Conservation (phyloP, 495 filamentous ascomycete species). For the Alectoria sarmentosa region DNA sequence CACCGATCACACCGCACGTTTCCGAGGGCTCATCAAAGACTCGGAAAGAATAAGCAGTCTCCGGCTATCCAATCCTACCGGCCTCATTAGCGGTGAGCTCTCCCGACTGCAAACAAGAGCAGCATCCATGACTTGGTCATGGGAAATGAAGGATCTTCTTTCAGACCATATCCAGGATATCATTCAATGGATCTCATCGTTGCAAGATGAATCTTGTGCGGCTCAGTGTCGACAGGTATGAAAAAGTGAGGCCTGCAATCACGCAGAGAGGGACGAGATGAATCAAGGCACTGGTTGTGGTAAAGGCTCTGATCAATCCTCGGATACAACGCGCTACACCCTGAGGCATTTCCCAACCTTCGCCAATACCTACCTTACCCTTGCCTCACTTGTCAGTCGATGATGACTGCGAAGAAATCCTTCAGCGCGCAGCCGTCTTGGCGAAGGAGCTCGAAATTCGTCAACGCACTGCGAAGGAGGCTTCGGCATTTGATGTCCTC, state of each 20-base stretch:
- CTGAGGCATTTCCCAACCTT: not conserved
- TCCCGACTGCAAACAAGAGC: not conserved
- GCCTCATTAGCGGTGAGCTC: not conserved
- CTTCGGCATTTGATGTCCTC: constrained; percentile 3
- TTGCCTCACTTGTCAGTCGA: not conserved
- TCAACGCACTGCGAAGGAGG: not conserved
- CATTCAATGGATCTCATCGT: not conserved
- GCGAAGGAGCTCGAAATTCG: not conserved
- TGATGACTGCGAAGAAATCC: not conserved
- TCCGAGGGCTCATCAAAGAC: not conserved
- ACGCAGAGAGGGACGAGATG: not conserved
- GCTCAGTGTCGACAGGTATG: not conserved
- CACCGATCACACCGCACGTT: not conserved
- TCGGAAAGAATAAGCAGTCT: too few relatives aligned
- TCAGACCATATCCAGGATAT: not conserved
- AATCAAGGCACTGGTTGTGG: not conserved
- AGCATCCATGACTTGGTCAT: not conserved
- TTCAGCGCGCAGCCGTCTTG: constrained; percentile 4
- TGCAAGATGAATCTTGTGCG: not conserved
- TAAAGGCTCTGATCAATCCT: not conserved
- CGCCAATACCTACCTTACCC: not conserved
- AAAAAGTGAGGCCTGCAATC: not conserved
- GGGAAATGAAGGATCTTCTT: not conserved
- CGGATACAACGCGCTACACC: not conserved
- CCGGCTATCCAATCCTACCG: too few relatives aligned